Percentiles rank a stretch among this genome's conserved stretches.
Conservation (phyloP, 2,329 filamentous ascomycete genomes). For the Eutypella sp. region DNA sequence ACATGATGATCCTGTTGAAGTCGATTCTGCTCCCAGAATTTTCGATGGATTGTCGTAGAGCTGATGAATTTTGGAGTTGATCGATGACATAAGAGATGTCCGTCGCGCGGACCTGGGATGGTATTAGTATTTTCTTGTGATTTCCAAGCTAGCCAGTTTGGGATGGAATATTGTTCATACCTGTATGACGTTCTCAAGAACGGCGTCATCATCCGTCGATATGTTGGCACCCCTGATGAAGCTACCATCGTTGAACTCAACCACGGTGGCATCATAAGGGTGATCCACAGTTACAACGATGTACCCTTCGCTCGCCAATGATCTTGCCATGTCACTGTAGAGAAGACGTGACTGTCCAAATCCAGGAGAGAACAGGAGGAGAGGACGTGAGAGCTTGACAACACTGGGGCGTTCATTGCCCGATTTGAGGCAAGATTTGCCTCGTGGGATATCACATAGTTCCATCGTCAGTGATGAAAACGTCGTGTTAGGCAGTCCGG, state of each 20-base stretch:
- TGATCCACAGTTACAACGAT: slow-evolving; percentile 40
- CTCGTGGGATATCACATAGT: background rate
- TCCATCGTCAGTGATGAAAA: slow-evolving; percentile 3
- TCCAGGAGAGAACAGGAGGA: slow-evolving; percentile 34
- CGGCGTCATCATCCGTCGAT: slow-evolving; percentile 4
- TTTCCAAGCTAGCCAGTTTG: background rate
- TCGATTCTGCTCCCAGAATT: background rate
- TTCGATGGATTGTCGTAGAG: background rate
- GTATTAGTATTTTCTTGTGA: background rate
- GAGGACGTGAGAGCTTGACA: background rate
- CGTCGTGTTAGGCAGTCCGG: slow-evolving; percentile 3
- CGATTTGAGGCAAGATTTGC: background rate
- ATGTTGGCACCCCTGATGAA: slow-evolving; percentile 14
- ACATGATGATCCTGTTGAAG: slow-evolving; percentile 2
- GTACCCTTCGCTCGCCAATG: slow-evolving; percentile 35
- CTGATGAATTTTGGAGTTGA: slow-evolving; percentile 2
- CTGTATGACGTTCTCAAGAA: slow-evolving; percentile 1
- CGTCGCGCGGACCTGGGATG: background rate
- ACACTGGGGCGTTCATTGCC: background rate
- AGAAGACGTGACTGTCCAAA: slow-evolving; percentile 23
- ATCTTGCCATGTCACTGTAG: slow-evolving; percentile 34
- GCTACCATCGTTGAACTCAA: slow-evolving; percentile 33
- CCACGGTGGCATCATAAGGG: slow-evolving; percentile 35
- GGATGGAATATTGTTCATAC: background rate
- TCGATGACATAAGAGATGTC: slow-evolving; percentile 9